These are phyloP conservation scores for Termitomyces sp. DNA, from an alignment of 768 basidiomycete species.

Conservation along the genomic window DNA sequence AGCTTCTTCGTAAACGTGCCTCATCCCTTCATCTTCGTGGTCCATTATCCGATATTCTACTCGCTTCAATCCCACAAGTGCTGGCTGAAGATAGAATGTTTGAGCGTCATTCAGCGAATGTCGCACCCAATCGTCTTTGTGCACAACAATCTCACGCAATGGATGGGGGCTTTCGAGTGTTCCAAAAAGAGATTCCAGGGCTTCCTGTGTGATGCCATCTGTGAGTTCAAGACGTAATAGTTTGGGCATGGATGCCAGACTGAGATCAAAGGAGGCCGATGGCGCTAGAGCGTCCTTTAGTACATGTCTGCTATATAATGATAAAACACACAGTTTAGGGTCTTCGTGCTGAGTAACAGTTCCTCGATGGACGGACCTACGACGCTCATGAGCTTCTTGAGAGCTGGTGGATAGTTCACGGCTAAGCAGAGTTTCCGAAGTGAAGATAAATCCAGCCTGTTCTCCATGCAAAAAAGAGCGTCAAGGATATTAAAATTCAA, in stretches of 20 bases:
- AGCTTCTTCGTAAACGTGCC: not conserved
- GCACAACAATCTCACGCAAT: slow-evolving; percentile 1
- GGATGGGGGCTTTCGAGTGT: not conserved
- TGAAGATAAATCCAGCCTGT: not conserved
- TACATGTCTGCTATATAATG: no score
- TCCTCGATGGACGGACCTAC: not conserved
- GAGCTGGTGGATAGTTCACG: not conserved
- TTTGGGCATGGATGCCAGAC: not conserved
- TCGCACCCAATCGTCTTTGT: not conserved
- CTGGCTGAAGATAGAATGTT: not conserved
- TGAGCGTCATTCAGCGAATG: not conserved
- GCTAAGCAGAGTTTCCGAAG: not conserved
- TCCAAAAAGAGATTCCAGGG: not conserved
- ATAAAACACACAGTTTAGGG: not conserved
- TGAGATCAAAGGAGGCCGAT: not conserved
- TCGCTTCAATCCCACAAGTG: not conserved
- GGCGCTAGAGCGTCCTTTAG: not conserved
- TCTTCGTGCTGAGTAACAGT: not conserved
- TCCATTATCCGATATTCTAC: slow-evolving; percentile 1
- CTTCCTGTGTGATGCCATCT: not conserved
- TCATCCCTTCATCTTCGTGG: not conserved
- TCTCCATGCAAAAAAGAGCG: not conserved
- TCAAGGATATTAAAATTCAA: not conserved
- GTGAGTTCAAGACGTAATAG: not conserved
- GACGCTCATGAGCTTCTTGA: not conserved